phyloP scores from a whole-genome alignment of 1,139 yeast genomes.

The Candida tropicalis region DNA sequence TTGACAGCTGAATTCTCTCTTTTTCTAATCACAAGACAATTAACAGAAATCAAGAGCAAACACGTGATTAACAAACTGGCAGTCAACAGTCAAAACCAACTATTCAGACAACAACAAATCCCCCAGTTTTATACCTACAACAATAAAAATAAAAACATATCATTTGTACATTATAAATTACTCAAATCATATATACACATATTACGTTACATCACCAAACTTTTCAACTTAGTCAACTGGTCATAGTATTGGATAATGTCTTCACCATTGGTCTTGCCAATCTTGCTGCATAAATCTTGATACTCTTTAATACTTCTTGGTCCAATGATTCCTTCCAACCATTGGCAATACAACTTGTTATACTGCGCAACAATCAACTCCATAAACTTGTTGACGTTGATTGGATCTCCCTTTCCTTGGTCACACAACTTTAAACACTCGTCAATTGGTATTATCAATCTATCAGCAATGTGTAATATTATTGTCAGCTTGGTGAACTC shows the following conservation, averaged over 20 bases:
- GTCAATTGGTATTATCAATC: slow-evolving; percentile 16
- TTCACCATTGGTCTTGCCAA: slow-evolving; percentile 12
- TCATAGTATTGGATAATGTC: slow-evolving; percentile 17
- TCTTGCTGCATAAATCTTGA: slow-evolving; percentile 12
- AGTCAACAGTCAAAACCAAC: too few relatives aligned
- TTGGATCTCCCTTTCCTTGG: slow-evolving; percentile 10
- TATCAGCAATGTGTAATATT: slow-evolving; percentile 13
- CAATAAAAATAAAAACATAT: background rate
- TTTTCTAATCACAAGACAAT: slow-evolving; percentile 5
- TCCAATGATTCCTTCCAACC: slow-evolving; percentile 18
- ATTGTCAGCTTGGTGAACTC: slow-evolving; percentile 15
- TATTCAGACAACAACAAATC: too few relatives aligned
- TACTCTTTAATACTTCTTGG: slow-evolving; percentile 13
- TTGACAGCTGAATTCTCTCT: too few relatives aligned
- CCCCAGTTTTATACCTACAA: too few relatives aligned
- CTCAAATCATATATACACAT: background rate
- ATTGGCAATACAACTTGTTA: slow-evolving; percentile 16
- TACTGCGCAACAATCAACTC: slow-evolving; percentile 17
- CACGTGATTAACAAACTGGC: background rate
- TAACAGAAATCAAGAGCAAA: background rate
- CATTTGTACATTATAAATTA: background rate
- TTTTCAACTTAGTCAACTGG: slow-evolving; percentile 17
- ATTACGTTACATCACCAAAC: slow-evolving; percentile 13
- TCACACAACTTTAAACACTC: slow-evolving; percentile 15
- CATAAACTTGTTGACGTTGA: slow-evolving; percentile 15